Evolutionary conservation across 2,329 filamentous ascomycete genomes (phyloP).

Genomic region (Bipolaris gigantea): DNA sequence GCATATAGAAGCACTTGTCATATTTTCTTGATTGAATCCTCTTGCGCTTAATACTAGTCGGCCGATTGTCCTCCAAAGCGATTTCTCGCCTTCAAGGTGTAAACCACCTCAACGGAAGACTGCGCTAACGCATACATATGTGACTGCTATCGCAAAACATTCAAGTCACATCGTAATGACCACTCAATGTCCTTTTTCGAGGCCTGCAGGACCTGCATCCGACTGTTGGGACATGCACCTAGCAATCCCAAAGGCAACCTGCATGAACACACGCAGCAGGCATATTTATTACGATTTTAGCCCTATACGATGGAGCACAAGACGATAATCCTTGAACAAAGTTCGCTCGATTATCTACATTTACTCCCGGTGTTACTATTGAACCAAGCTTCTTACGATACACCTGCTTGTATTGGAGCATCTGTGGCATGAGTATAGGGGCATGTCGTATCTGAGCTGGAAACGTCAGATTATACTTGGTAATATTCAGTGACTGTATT

Average conservation of each 20-base stretch:
- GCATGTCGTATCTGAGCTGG: no score
- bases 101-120: neutral
- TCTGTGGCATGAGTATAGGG: no score
- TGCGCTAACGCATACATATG: neutral
- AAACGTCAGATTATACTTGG: no score
- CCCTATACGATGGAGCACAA: neutral
- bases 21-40: no score
- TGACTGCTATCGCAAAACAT: neutral
- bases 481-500: no score
- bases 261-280: neutral
- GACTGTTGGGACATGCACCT: neutral
- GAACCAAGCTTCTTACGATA: no score
- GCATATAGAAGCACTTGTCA: no score
- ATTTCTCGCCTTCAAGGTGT: neutral
- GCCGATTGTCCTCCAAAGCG: neutral
- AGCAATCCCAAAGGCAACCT: neutral
- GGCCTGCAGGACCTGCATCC: neutral
- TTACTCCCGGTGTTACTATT: neutral
- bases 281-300: neutral
- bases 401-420: no score
- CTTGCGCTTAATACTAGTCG: no score
- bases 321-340: neutral
- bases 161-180: neutral
- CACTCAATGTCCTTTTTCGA: neutral
- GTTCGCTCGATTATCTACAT: neutral